Evolutionary conservation across 192 early-diverging fungal species (phyloP), one percentile per base, ranked within the genome.

Genomic region (Backusella macrospora): DNA sequence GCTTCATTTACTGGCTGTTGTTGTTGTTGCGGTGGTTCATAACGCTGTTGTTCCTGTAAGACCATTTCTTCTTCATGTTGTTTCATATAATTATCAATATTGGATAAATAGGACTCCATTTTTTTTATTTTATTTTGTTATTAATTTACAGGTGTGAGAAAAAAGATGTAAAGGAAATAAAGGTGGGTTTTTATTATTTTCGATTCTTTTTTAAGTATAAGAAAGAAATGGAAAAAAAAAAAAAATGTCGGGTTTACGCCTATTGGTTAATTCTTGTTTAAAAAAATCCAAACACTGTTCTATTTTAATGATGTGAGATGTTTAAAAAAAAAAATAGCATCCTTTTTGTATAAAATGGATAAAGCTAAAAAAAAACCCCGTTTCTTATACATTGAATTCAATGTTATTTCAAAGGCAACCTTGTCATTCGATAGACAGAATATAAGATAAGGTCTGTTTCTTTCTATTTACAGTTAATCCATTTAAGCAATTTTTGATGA

Each of bases 81-180:
- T 26, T 59, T 59, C 52, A 77, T 55, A 42, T 77, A 77, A 39
- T 37, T 72, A 43, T 77, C 76, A 5, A 77, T 77, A 55, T 71
- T 67, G 6, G 76, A 16, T 14, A 77, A 29, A 66, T 77, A 77
- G 10, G 63, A 66, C 5, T 77, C 76, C 76, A 76, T 76, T 8
- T 29, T 76, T 42, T 42, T 21, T 29, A 18, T 68, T 34, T 34
- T 34, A 1, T 34, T 34, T 34, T 34, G 29, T 34, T 34, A 34
- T 34, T 34, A 2, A 34, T 34, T 34, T 34, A n/a, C 5, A 48
- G n/a, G 5, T 16, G 47, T 16, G n/a, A 5, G 47, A 18, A 23
- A 12, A 26, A 26, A 4, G 16, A n/a, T 6, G 47, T 48, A 23
- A 14, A 1, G 3, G 2, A 7, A 49, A 49, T 49, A 18, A 18